Base-by-base conservation (phyloP, 1,284 basidiomycete species). In the Ustilago vetiveriae region DNA sequence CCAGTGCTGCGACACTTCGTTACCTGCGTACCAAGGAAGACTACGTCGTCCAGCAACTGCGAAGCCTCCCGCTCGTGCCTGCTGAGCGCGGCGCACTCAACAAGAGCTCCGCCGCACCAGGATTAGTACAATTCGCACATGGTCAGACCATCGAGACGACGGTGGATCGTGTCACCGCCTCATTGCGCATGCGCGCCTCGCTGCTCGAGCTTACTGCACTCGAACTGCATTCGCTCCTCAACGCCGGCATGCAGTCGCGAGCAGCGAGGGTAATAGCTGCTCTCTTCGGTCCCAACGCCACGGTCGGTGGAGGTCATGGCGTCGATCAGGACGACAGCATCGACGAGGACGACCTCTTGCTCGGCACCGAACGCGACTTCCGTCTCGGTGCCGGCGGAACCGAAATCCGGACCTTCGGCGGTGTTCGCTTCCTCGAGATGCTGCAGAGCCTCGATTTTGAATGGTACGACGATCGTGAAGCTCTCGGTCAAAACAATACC, bases 11-110 rank as follows among this genome's bases (percentile, higher is more conserved):
- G 33, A 90, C 90, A 11, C 89, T 92, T 83, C 88, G 92, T 0
- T 98, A 96, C 80, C 86, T 98, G 37, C 89, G 93, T 36, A 92
- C 90, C 3, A 86, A 90, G 21, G 91, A 94, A 82, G 90, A 94
- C 75, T 98, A 94, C 84, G 92, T 95, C 72, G 88, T 88, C 2
- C 86, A 89, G 7, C 94, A 97, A 81, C 86, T 97, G 19, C 86
- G 88, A 3, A 87, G 85, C 19, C 85, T 94, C 17, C 89, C 92
- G 24, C 73, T 79, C 17, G 64, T 36, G 43, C 82, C 59, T 37
- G 69, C 64, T 26, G 66, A 74, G 21, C 63, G 49, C 17, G 53
- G 47, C 9, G 46, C 63, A 2, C 19, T 60, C 29, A 46, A 52
- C 33, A 50, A 36, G 40, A 67, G 38, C 41, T 64, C 41, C 24